Conservation (phyloP, 2,329 filamentous ascomycete genomes). For the Alternaria incomplexa region DNA sequence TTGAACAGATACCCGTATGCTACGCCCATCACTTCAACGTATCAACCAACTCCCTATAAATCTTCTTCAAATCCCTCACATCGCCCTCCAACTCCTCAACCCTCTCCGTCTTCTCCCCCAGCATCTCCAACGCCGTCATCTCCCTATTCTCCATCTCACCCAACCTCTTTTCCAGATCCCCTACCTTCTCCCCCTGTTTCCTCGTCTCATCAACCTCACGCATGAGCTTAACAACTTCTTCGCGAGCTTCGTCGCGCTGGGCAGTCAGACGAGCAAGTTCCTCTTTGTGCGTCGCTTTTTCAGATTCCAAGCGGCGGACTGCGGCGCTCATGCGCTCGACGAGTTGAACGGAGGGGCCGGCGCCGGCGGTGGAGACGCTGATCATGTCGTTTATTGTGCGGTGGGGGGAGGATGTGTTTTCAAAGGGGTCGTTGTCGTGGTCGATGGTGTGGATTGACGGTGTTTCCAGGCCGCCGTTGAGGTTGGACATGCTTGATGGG, state of each 20-base stretch:
- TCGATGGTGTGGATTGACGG: conserved; percentile 55
- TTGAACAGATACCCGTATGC: no score
- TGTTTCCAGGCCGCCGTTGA: conserved; percentile 51
- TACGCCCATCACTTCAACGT: conserved; percentile 7
- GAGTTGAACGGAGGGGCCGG: conserved; percentile 90
- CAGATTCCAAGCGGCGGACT: conserved; percentile 86
- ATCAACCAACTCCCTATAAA: conserved; percentile 80
- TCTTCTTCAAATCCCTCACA: conserved; percentile 90
- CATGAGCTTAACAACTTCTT: conserved; percentile 90
- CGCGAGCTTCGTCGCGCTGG: conserved; percentile 92
- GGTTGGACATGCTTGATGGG: conserved; percentile 35
- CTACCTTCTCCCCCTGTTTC: conserved; percentile 64
- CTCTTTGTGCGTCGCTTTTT: conserved; percentile 87
- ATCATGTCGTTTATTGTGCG: conserved; percentile 76
- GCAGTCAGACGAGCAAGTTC: conserved; percentile 78
- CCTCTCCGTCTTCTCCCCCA: conserved; percentile 95
- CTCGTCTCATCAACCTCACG: conserved; percentile 78
- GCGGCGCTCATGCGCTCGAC: conserved; percentile 96
- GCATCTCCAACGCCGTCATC: conserved; percentile 88
- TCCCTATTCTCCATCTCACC: conserved; percentile 76
- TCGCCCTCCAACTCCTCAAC: conserved; percentile 91
- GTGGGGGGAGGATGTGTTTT: conserved; percentile 66
- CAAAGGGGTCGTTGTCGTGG: conserved; percentile 57
- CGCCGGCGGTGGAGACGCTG: conserved; percentile 86
- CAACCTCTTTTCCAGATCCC: conserved; percentile 71